phyloP scores from a whole-genome alignment of 2,329 filamentous ascomycete genomes.

The Chaetomium globosum region DNA sequence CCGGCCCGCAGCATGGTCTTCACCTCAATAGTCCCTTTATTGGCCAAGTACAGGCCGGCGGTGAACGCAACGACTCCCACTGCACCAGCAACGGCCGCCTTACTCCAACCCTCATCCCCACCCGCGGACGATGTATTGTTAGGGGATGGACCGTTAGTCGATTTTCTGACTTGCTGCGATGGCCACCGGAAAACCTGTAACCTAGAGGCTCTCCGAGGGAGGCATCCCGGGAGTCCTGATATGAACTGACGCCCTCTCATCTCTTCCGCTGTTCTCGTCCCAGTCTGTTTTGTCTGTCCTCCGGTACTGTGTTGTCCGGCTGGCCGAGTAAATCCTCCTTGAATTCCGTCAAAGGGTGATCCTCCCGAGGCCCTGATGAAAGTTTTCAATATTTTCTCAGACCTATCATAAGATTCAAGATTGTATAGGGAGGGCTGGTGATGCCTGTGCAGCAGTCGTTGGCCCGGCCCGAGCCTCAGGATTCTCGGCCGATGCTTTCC shows the following conservation, averaged over 20 bases:
- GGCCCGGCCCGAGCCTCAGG: neutral
- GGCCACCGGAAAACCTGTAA: neutral
- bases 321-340: neutral
- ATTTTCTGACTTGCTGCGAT: slow-evolving; percentile 4
- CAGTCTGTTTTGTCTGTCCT: neutral
- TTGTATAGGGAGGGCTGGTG: neutral
- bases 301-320: neutral
- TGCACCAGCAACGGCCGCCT: neutral
- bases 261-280: neutral
- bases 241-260: slow-evolving; percentile 18
- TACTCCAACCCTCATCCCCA: slow-evolving; percentile 3
- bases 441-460: neutral
- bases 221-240: slow-evolving; percentile 7
- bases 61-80: slow-evolving; percentile 21
- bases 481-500: slow-evolving; percentile 17
- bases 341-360: neutral
- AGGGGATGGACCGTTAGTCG: neutral
- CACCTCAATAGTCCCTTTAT: neutral
- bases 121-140: neutral
- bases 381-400: neutral
- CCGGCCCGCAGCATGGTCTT: neutral
- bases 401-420: neutral
- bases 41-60: slow-evolving; percentile 16
- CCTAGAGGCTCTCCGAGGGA: neutral
- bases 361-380: too few species aligned